Evolutionary conservation across 2,329 filamentous ascomycete species (phyloP).

Genomic region (Neophaeococcomyces aloes): DNA sequence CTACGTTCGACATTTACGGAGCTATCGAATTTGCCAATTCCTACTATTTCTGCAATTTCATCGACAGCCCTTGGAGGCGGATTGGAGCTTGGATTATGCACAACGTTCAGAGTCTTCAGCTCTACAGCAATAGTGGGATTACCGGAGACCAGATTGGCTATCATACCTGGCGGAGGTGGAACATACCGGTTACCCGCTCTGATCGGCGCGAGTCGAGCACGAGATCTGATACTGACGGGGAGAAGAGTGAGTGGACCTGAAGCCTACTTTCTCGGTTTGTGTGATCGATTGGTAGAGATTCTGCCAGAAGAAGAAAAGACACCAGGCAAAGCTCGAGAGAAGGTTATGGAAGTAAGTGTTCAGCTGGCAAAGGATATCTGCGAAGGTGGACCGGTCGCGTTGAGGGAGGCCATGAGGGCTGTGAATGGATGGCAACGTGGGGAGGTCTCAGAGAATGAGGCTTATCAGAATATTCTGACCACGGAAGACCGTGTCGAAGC

Average conservation of each 20-base stretch:
- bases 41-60: constrained; percentile 79
- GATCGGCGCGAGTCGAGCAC: constrained; percentile 69
- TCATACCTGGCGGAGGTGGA: constrained; percentile 88
- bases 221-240: constrained; percentile 83
- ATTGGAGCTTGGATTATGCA: constrained; percentile 81
- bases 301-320: constrained; percentile 43
- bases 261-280: constrained; percentile 83
- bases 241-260: constrained; percentile 73
- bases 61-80: constrained; percentile 85
- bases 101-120: constrained; percentile 77
- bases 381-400: constrained; percentile 75
- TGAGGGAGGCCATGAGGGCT: constrained; percentile 68
- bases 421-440: constrained; percentile 55
- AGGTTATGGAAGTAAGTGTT: constrained; percentile 65
- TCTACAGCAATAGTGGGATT: constrained; percentile 69
- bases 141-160: constrained; percentile 84
- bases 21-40: constrained; percentile 67
- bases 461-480: constrained; percentile 71
- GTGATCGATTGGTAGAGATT: constrained; percentile 80
- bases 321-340: constrained; percentile 50
- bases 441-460: constrained; percentile 72
- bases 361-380: constrained; percentile 75
- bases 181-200: constrained; percentile 77
- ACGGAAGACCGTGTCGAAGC: constrained; percentile 86
- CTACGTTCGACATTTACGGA: constrained; percentile 66